Evolutionary conservation across 148 eudicot genomes (phyloP), one percentile per base, ranked within the genome.

Genomic region (Fallopia convolvulus): DNA sequence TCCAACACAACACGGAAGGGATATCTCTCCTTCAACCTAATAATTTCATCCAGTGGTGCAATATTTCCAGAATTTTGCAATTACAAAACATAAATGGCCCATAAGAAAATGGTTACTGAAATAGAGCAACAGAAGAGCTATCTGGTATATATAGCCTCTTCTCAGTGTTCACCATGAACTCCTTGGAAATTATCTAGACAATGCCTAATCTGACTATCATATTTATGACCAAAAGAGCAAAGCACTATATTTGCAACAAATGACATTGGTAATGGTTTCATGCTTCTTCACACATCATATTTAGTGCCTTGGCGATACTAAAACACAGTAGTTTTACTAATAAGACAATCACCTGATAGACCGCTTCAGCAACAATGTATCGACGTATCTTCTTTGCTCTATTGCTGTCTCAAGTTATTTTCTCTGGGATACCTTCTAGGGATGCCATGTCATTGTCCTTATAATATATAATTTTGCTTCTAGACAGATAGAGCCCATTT

Each of bases 401-500:
- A 78, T 92, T 86, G 77, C 89, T 91, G 66, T 87, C 90, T 11
- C 75, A 78, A 74, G 91, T 85, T 72, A 93, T 90, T 81, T 89
- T 91, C 88, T 95, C 94, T 52, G 92, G 79, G 56, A 81, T 83
- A 80, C 49, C 86, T 75, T 80, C 83, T 53, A 96, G 84, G 50
- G 97, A 92, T 77, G 80, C 83, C 91, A 93, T 91, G 75, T 96
- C 88, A 79, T 96, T 96, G 85, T 96, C 98, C 89, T 96, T 90
- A 80, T 91, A 96, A 82, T 85, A 91, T 65, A 90, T 79, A 80
- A 96, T 87, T n/a, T 97, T 92, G 83, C 99, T 96, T 86, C 99
- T 88, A 10, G 99, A 96, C 44, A 96, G 85, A 79, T 91, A 83
- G 33, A 96, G 97, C 58, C 99, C 99, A 82, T 93, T 96, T 80